A percentile compares a stretch with the other conserved stretches of the same genome.
Evolutionary conservation across 2,329 filamentous ascomycete species (phyloP).

Genomic region (Albifimbria verrucaria): DNA sequence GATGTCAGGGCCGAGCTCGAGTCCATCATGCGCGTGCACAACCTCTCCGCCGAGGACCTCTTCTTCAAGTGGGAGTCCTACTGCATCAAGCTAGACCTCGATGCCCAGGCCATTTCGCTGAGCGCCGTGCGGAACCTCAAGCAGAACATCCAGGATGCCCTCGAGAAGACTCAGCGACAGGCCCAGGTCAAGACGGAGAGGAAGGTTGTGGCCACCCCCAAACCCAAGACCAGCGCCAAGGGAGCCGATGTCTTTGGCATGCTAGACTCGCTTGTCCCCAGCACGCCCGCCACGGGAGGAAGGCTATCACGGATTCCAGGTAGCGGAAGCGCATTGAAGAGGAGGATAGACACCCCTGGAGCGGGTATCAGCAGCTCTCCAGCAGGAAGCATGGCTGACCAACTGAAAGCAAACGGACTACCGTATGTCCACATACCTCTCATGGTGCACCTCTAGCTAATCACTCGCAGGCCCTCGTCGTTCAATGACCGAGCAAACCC

Average conservation of each 20-base stretch:
- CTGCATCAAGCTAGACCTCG: conserved; percentile 86
- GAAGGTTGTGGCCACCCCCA: conserved; percentile 59
- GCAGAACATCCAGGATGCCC: conserved; percentile 76
- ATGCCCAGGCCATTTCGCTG: conserved; percentile 67
- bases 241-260: conserved; percentile 78
- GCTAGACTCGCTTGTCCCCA: conserved; percentile 69
- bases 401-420: conserved; percentile 23
- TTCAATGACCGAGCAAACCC: conserved; percentile 77
- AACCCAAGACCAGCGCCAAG: conserved; percentile 56
- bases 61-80: conserved; percentile 99
- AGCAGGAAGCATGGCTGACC: conserved; percentile 27
- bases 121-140: conserved; percentile 76
- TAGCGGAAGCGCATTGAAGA: conserved; percentile 26
- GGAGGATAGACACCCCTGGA: conserved; percentile 26
- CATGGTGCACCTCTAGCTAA: conserved; percentile 4
- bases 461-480: conserved; percentile 20
- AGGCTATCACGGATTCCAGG: conserved; percentile 37
- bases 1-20: conserved; percentile 80
- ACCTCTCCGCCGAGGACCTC: conserved; percentile 77
- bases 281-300: conserved; percentile 47
- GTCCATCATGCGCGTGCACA: conserved; percentile 82
- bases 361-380: conserved; percentile 27
- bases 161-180: conserved; percentile 73
- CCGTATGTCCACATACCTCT: conserved; percentile 17
- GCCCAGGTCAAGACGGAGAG: conserved; percentile 62